These are phyloP conservation scores for Buddleja alternifolia DNA, from an alignment of 257 asterid species.

Conservation along the genomic window DNA sequence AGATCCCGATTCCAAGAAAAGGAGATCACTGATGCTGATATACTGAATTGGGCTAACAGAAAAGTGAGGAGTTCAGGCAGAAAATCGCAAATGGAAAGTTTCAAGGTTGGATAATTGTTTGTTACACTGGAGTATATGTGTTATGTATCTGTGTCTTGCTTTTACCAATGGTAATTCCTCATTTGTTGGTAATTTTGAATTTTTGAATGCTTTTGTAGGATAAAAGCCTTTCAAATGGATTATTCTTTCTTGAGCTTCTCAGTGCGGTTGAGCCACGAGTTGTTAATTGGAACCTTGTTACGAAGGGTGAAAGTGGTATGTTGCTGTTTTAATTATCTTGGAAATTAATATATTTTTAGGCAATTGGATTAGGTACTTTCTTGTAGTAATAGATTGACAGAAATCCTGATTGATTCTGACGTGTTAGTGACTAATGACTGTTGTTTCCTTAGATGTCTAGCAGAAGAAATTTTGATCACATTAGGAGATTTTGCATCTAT, in stretches of 20 bases:
- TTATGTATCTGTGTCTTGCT: constrained; percentile 13
- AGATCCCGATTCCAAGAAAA: constrained; percentile 89
- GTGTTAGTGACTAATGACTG: background rate
- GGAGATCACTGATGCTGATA: constrained; percentile 87
- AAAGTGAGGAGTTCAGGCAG: constrained; percentile 82
- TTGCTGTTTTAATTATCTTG: constrained; percentile 25
- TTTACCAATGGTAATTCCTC: constrained; percentile 7
- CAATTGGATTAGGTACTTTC: background rate
- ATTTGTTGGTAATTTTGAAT: constrained; percentile 22
- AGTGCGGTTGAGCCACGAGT: constrained; percentile 96
- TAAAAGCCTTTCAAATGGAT: constrained; percentile 84
- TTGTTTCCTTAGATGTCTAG: background rate
- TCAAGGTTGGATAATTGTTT: constrained; percentile 61
- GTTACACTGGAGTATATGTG: constrained; percentile 1
- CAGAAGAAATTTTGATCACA: constrained; percentile 12
- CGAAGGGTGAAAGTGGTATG: constrained; percentile 94
- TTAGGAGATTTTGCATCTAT: constrained; percentile 20
- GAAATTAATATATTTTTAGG: background rate
- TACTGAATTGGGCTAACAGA: constrained; percentile 88
- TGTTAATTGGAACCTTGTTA: constrained; percentile 94
- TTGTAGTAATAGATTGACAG: background rate
- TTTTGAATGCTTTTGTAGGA: constrained; percentile 55
- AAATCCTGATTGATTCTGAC: constrained; percentile 1
- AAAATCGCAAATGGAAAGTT: constrained; percentile 79
- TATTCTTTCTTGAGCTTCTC: constrained; percentile 93